Conservation (phyloP, 108 stramenopile species). For the Licmophora abbreviata region DNA sequence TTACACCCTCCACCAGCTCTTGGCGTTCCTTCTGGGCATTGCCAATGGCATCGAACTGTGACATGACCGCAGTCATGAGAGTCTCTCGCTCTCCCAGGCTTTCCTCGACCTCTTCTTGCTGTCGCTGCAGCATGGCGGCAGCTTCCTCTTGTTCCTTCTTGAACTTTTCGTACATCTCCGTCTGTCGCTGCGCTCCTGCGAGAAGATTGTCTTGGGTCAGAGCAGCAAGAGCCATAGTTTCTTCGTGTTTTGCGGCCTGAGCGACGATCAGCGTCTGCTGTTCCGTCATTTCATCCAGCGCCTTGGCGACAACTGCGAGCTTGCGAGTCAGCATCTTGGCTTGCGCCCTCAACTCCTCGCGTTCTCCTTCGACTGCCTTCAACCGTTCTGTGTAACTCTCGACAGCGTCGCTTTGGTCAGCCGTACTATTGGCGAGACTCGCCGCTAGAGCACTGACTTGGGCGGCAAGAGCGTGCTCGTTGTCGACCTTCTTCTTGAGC, state of each 20-base stretch:
- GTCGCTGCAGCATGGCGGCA: conserved; percentile 35
- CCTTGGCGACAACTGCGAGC: conserved; percentile 36
- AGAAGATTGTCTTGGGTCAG: conserved; percentile 43
- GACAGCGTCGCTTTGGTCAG: conserved; percentile 20
- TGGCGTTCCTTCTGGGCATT: conserved; percentile 32
- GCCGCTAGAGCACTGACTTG: conserved; percentile 55
- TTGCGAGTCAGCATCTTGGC: conserved; percentile 41
- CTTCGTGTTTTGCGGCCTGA: conserved; percentile 42
- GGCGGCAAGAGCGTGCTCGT: conserved; percentile 48
- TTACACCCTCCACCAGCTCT: conserved; percentile 35
- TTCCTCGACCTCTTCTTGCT: conserved; percentile 41
- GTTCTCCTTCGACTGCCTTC: conserved; percentile 45
- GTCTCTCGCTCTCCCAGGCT: conserved; percentile 29
- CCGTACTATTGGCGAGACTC: conserved; percentile 39
- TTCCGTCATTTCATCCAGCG: conserved; percentile 47
- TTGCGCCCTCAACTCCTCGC: conserved; percentile 28
- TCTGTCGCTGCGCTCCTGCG: conserved; percentile 36
- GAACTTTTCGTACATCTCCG: conserved; percentile 32
- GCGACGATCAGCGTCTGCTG: conserved; percentile 62
- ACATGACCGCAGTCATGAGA: conserved; percentile 32
- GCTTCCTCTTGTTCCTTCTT: conserved; percentile 51
- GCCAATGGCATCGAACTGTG: conserved; percentile 32
- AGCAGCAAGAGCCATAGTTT: conserved; percentile 30
- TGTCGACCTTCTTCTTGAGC: conserved; percentile 64
- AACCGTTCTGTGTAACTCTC: conserved; percentile 24